These are phyloP conservation scores for Fusarium tricinctum DNA, from an alignment of 2,329 filamentous ascomycete genomes.

Conservation along the genomic window DNA sequence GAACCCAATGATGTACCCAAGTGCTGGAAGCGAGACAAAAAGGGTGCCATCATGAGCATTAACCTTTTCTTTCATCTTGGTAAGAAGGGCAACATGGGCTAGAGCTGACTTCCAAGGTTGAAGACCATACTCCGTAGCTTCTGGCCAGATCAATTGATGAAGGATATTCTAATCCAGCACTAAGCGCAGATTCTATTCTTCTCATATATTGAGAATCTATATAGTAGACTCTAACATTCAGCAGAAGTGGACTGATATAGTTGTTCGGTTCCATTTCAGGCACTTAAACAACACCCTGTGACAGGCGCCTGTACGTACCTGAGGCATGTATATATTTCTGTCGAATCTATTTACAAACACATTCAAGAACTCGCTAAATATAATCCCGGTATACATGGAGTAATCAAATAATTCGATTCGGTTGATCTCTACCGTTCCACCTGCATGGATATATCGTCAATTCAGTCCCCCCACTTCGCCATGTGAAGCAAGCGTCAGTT, in stretches of 20 bases:
- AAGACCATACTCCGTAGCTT: too few relatives aligned
- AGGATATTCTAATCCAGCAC: too few relatives aligned
- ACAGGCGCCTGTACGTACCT: too few relatives aligned
- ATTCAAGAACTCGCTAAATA: background rate
- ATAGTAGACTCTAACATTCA: background rate
- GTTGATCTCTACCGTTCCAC: constrained; percentile 33
- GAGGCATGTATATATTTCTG: background rate
- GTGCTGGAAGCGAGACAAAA: too few relatives aligned
- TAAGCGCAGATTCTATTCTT: too few relatives aligned
- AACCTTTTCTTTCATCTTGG: too few relatives aligned
- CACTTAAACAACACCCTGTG: background rate
- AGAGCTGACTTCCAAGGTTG: background rate
- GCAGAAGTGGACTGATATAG: background rate
- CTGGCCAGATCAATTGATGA: too few relatives aligned
- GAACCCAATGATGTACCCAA: too few relatives aligned
- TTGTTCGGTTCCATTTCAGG: background rate
- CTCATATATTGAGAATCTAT: background rate
- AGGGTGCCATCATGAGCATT: too few relatives aligned
- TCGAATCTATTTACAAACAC: background rate
- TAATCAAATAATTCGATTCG: background rate
- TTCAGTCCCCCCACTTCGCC: constrained; percentile 31
- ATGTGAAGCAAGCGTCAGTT: constrained; percentile 9
- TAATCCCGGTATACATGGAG: background rate
- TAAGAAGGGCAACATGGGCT: background rate
- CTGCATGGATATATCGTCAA: background rate